A percentile compares a stretch with the other conserved stretches of the same genome.
Evolutionary conservation across 73 alveolate genomes (phyloP).

Genomic region (Paraurostyla sp.): DNA sequence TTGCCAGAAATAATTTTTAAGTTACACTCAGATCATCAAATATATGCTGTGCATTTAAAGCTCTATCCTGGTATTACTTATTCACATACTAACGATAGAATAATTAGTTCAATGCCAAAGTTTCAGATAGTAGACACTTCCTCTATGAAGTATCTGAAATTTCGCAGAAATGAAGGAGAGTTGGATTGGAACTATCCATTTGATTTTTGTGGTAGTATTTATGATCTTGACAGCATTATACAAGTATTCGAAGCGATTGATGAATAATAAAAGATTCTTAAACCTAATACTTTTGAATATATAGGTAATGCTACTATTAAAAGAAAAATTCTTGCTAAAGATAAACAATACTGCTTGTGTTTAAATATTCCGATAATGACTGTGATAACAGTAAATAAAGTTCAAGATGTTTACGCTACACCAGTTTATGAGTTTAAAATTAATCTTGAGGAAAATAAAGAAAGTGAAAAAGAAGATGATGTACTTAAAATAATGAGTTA

Average conservation of each 20-base stretch:
- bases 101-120: slow-evolving; percentile 61
- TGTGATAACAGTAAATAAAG: slow-evolving; percentile 80
- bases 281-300: slow-evolving; percentile 78
- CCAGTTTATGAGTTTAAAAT: slow-evolving; percentile 69
- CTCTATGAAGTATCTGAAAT: slow-evolving; percentile 13
- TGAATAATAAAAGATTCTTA: slow-evolving; percentile 33
- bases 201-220: slow-evolving; percentile 78
- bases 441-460: not conserved
- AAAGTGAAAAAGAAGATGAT: slow-evolving; percentile 37
- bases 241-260: slow-evolving; percentile 1
- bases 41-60: slow-evolving; percentile 71
- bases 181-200: slow-evolving; percentile 87
- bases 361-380: slow-evolving; percentile 69
- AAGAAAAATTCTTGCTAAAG: slow-evolving; percentile 39
- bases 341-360: slow-evolving; percentile 52
- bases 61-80: slow-evolving; percentile 70
- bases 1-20: slow-evolving; percentile 36
- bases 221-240: slow-evolving; percentile 30
- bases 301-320: slow-evolving; percentile 68
- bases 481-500: slow-evolving; percentile 8
- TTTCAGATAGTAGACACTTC: not conserved
- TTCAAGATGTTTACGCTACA: slow-evolving; percentile 73
- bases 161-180: slow-evolving; percentile 64
- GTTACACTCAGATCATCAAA: not conserved
- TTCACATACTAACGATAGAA: slow-evolving; percentile 76